Evolutionary conservation across 352 stramenopile species (phyloP), one percentile per base, ranked within the genome.

Genomic region (Phytopythium vexans): DNA sequence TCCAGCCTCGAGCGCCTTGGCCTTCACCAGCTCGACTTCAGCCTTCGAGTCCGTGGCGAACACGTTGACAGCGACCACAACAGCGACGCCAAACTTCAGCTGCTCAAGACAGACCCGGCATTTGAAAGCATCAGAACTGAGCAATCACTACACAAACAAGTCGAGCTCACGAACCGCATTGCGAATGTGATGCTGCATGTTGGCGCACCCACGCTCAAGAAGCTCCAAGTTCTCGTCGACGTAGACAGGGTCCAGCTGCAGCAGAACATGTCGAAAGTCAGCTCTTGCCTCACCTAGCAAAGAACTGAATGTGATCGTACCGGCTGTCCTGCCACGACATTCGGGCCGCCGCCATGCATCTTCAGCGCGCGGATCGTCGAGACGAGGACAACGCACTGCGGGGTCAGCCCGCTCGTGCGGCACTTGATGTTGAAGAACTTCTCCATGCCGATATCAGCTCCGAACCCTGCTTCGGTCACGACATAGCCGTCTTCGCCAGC

Each of bases 391-490:
- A 96, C 96, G 57, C 92, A 98, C 62, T 98, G 90, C 8, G 97
- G 97, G n/a, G 85, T 95, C 7, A 99, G 72, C 12, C 94, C 96
- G 56, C 82, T 97, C 36, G 88, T 83, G 35, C 97, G 86, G 69
- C 96, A 99, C 79, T 99, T 99, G 65, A 99, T 99, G 81, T 99
- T 98, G 73, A 98, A 99, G 68, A 99, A 99, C 73, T 99, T 98
- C 60, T 98, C 92, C 74, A 97, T 94, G 48, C 89, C 92, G 56
- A 99, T 98, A 62, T 99, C 96, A 8, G 96, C 97, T 39, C 97
- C 97, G 65, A 99, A 99, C 8, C 97, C 97, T 12, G 95, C 96
- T 66, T 99, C 97, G 0, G 97, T 99, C 21, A 99, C 88, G 38
- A 98, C 92, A 53, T 95, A 99, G 15, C 97, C 96, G 36, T 99